These are phyloP conservation scores for Umbelopsis sp. DNA, from an alignment of 192 early-diverging fungal species.

Conservation along the genomic window DNA sequence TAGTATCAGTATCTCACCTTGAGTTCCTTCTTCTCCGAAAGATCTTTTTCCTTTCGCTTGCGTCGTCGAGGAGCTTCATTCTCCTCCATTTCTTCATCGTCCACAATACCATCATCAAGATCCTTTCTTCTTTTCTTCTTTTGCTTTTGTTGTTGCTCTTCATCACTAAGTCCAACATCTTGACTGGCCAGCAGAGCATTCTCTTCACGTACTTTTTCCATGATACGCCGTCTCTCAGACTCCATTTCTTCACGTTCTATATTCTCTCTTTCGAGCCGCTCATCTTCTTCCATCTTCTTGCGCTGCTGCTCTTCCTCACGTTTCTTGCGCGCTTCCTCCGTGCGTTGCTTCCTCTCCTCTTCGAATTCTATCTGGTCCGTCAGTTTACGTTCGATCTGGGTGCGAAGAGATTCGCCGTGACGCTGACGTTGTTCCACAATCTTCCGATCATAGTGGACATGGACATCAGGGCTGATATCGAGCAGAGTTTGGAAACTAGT, in stretches of 20 bases:
- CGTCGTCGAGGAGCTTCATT: neutral
- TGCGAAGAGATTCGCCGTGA: conserved; percentile 59
- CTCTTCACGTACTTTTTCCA: conserved; percentile 41
- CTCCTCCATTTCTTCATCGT: conserved; percentile 22
- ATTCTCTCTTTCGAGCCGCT: conserved; percentile 28
- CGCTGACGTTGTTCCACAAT: conserved; percentile 63
- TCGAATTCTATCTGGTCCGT: conserved; percentile 64
- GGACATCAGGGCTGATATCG: conserved; percentile 41
- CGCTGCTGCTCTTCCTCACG: conserved; percentile 55
- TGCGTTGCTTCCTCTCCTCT: conserved; percentile 46
- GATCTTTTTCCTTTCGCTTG: neutral
- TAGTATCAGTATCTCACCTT: neutral
- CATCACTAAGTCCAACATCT: conserved; percentile 28
- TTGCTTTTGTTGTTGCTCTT: conserved; percentile 30
- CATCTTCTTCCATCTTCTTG: conserved; percentile 38
- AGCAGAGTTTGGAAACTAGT: conserved; percentile 44
- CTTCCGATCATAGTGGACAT: conserved; percentile 61
- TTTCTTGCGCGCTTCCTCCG: conserved; percentile 54
- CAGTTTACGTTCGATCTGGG: conserved; percentile 56
- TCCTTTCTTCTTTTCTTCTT: conserved; percentile 22
- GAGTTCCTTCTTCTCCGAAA: neutral
- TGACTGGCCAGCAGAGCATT: conserved; percentile 46
- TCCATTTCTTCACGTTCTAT: conserved; percentile 37
- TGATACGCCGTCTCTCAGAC: conserved; percentile 42
- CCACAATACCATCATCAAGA: conserved; percentile 11